These are phyloP conservation scores for Geotrichum bryndzae DNA, from an alignment of 1,139 yeast species.

Conservation along the genomic window DNA sequence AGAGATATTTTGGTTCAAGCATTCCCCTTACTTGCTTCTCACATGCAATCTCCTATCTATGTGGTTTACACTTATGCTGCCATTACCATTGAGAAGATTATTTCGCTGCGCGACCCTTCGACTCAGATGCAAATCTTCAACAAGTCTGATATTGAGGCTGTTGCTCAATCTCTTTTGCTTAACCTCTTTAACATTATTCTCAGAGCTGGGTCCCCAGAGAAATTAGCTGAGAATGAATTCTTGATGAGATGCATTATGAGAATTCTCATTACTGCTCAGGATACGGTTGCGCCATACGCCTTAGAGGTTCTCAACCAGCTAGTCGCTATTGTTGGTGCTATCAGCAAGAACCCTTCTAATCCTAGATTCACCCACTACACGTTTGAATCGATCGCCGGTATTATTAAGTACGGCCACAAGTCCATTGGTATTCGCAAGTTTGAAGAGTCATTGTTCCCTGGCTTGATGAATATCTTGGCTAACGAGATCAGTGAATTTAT, in stretches of 20 bases:
- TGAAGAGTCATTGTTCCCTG: conserved; percentile 58
- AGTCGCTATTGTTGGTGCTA: conserved; percentile 59
- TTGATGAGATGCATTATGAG: conserved; percentile 86
- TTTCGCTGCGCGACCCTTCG: conserved; percentile 55
- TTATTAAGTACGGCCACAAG: conserved; percentile 50
- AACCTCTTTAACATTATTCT: conserved; percentile 64
- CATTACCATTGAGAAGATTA: conserved; percentile 80
- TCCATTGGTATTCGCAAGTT: conserved; percentile 37
- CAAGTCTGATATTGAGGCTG: conserved; percentile 61
- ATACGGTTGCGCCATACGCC: conserved; percentile 43
- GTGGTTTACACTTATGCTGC: conserved; percentile 93
- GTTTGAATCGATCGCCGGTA: conserved; percentile 79
- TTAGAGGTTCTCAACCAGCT: conserved; percentile 50
- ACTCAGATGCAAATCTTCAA: conserved; percentile 54
- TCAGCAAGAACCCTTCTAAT: conserved; percentile 87
- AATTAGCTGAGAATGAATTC: conserved; percentile 90
- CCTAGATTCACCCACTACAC: conserved; percentile 88
- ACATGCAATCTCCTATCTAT: conserved; percentile 55
- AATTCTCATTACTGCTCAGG: conserved; percentile 69
- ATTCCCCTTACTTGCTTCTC: conserved; percentile 71
- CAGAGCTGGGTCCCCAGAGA: conserved; percentile 67
- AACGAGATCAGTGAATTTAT: conserved; percentile 90
- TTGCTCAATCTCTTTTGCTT: conserved; percentile 50
- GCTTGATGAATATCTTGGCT: conserved; percentile 59
- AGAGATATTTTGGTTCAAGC: conserved; percentile 75